Evolutionary conservation across 1,284 basidiomycete species (phyloP), one percentile per base, ranked within the genome.

Genomic region (Pascua guehoae): DNA sequence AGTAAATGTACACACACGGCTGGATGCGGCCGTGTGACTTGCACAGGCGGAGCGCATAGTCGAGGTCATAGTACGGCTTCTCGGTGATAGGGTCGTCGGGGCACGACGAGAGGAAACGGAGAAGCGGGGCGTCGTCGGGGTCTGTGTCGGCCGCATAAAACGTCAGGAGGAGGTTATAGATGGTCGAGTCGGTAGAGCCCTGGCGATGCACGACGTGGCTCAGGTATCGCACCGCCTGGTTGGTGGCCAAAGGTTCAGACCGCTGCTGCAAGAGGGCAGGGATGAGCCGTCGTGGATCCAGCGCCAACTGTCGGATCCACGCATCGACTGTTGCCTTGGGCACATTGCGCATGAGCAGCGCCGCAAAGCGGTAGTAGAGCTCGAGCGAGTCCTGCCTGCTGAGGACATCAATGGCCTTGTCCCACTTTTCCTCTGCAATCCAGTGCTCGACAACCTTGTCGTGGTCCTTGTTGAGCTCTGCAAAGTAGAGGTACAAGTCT

Each of bases 1-100:
- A 89, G 77, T 98, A 98, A 57, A 99, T 95, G 67, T 92, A 88
- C 44, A 98, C 92, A 72, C 94, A 98, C 1, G 95, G 86, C 67
- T 94, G 90, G 37, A 86, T 89, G 48, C 89, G 82, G 7, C 86
- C 85, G 44, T 88, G 82, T 62, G 86, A 84, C 69, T 91, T 91
- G 79, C 94, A 98, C 47, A 96, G 78, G 10, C 96, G 85, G 57
- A 99, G 75, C 0, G 95, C 96, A 71, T 98, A 98, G 78, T 98
- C 94, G 41, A 98, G 84, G 68, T 98, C 95, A 71, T 93, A 98
- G 75, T 92, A 96, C 1, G 95, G 94, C 69, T 86, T 86, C 4
- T 85, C 86, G 0, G 90, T 90, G 18, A 89, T 72, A 1, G 91
- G 88, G 72, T 97, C 86, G 16, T 85, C 83, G 1, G 90, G 91